These are phyloP conservation scores for Penicillium subrubescens DNA, from an alignment of 495 filamentous ascomycete genomes.

Conservation along the genomic window DNA sequence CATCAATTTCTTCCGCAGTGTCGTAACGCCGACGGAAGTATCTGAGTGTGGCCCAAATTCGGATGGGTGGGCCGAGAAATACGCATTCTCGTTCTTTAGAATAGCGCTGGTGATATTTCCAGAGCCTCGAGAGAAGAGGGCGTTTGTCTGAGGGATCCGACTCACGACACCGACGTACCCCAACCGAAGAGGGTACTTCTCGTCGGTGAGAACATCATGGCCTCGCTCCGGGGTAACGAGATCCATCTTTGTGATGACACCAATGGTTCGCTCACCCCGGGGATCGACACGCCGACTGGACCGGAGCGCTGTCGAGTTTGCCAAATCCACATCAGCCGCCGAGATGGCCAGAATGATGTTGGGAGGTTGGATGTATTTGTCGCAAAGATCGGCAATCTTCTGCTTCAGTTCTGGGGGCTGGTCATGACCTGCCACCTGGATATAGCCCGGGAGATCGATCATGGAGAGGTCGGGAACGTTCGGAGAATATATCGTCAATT, in stretches of 20 bases:
- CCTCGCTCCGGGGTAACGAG: constrained; percentile 86
- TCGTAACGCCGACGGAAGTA: constrained; percentile 78
- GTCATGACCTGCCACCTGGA: constrained; percentile 88
- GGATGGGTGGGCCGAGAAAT: constrained; percentile 78
- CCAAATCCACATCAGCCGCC: constrained; percentile 94
- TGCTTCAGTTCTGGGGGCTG: constrained; percentile 91
- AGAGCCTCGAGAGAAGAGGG: constrained; percentile 82
- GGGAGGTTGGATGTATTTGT: constrained; percentile 95
- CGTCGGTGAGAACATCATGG: constrained; percentile 74
- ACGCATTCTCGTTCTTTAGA: constrained; percentile 83
- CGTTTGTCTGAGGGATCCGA: constrained; percentile 70
- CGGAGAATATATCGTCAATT: constrained; percentile 91
- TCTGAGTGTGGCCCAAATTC: constrained; percentile 76
- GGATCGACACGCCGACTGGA: constrained; percentile 93
- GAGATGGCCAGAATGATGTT: constrained; percentile 98
- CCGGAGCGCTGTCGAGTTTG: constrained; percentile 91
- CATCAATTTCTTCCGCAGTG: constrained; percentile 93
- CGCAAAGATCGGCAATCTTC: constrained; percentile 94
- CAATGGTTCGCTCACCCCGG: constrained; percentile 92
- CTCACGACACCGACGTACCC: constrained; percentile 98
- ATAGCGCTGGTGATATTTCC: constrained; percentile 81
- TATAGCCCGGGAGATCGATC: constrained; percentile 96
- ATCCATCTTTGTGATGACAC: constrained; percentile 99
- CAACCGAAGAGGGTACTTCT: constrained; percentile 89
- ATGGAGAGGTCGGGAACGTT: constrained; percentile 94